A percentile compares a stretch with the other conserved stretches of the same genome.
Conservation (phyloP, 2,329 filamentous ascomycete genomes). For the Xylaria sp. region DNA sequence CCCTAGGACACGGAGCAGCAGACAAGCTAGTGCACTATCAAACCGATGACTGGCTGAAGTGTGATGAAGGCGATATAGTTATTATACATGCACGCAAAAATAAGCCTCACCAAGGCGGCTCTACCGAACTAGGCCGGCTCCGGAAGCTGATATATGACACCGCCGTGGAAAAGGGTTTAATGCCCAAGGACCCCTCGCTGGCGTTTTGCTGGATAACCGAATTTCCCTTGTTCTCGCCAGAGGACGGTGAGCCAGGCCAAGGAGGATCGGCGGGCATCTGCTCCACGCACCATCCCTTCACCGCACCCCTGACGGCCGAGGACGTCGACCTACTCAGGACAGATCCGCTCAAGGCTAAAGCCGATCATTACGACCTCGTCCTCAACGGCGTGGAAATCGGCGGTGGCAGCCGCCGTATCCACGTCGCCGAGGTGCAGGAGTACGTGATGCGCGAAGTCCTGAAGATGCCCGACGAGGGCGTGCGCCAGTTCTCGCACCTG, state of each 20-base stretch:
- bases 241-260: conserved; percentile 75
- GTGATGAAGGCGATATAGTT: conserved; percentile 80
- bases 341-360: conserved; percentile 77
- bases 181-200: conserved; percentile 63
- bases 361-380: conserved; percentile 95
- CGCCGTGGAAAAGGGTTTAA: conserved; percentile 71
- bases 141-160: conserved; percentile 75
- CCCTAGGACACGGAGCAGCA: conserved; percentile 48
- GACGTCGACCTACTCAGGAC: conserved; percentile 81
- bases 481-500: conserved; percentile 87
- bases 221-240: conserved; percentile 91
- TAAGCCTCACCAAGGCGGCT: conserved; percentile 73
- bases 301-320: conserved; percentile 76
- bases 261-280: conserved; percentile 83
- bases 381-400: conserved; percentile 95
- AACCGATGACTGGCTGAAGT: conserved; percentile 43
- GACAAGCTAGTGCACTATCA: conserved; percentile 42
- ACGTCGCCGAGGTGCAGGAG: conserved; percentile 83
- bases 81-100: conserved; percentile 82
- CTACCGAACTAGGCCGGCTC: conserved; percentile 76
- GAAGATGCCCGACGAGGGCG: conserved; percentile 75
- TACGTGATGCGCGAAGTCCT: conserved; percentile 87
- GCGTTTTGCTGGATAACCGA: conserved; percentile 86
- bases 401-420: conserved; percentile 92
- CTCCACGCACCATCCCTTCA: conserved; percentile 96